Evolutionary conservation across 495 filamentous ascomycete genomes (phyloP).

Genomic region (Tuber calosporum): DNA sequence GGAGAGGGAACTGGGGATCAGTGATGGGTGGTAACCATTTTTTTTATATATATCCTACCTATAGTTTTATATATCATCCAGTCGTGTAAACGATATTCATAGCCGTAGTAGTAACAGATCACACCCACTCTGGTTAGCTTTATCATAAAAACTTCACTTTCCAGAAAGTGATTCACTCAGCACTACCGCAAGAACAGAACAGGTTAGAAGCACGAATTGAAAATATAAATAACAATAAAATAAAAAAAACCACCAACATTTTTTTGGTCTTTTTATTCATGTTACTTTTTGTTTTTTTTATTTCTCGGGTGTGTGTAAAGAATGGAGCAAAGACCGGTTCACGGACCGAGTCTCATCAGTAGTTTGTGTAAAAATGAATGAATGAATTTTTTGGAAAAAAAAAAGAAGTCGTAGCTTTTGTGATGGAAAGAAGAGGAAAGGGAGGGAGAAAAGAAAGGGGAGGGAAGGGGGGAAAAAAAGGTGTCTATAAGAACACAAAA

Average conservation of each 20-base stretch:
- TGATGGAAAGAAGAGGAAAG: neutral
- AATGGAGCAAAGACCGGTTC: neutral
- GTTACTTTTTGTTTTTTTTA: neutral
- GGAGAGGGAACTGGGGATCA: slow-evolving; percentile 48
- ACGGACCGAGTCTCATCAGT: neutral
- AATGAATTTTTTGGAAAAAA: too few species aligned
- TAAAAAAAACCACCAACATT: neutral
- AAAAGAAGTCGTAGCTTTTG: neutral
- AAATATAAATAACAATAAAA: neutral
- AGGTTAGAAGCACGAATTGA: neutral
- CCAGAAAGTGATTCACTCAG: neutral
- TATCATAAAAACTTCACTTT: neutral
- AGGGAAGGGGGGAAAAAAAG: neutral
- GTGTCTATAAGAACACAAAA: neutral
- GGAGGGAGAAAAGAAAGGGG: neutral
- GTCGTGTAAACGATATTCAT: neutral
- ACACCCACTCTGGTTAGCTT: neutral
- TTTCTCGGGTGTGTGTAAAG: neutral
- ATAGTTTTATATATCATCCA: neutral
- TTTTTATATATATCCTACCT: neutral
- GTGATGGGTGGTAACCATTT: slow-evolving; percentile 43
- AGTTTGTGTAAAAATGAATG: neutral
- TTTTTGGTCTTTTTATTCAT: neutral
- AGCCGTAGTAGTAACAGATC: neutral
- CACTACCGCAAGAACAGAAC: neutral